Percentiles rank a stretch among this genome's conserved stretches.
These are phyloP conservation scores for Pleurotus citrinopileatus DNA, from an alignment of 768 basidiomycete species.

Conservation along the genomic window DNA sequence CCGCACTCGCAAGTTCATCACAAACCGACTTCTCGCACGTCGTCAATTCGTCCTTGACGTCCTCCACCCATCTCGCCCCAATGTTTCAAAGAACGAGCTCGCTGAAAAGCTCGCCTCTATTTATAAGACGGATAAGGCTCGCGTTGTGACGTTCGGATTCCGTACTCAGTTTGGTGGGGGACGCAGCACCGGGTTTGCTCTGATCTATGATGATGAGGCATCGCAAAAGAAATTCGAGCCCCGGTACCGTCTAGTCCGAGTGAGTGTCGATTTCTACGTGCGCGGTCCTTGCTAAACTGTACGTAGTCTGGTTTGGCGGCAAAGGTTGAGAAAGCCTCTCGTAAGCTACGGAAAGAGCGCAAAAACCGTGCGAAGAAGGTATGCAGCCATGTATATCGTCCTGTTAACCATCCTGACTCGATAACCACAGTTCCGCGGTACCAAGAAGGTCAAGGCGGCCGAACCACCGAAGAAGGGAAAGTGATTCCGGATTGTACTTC, in stretches of 20 bases:
- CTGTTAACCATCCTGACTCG: conserved; percentile 1
- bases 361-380: conserved; percentile 99
- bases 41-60: conserved; percentile 96
- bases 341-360: conserved; percentile 98
- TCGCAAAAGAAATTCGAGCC: conserved; percentile 98
- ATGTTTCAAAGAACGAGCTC: conserved; percentile 90
- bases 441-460: conserved; percentile 91
- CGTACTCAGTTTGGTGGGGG: conserved; percentile 98
- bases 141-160: conserved; percentile 93
- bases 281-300: neutral
- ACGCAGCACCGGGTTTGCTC: conserved; percentile 92
- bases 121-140: conserved; percentile 91
- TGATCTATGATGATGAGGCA: conserved; percentile 96
- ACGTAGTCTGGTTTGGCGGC: conserved; percentile 59
- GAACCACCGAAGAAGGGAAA: conserved; percentile 92
- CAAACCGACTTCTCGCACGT: conserved; percentile 94
- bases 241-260: conserved; percentile 90
- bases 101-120: conserved; percentile 87
- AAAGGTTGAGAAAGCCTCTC: conserved; percentile 89
- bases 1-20: conserved; percentile 98
- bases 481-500: conserved; percentile 42
- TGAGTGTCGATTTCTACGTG: conserved; percentile 40
- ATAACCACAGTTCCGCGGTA: conserved; percentile 76
- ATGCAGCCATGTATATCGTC: conserved; percentile 12
- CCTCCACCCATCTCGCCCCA: conserved; percentile 93